A percentile compares a stretch with the other conserved stretches of the same genome.
Conservation (phyloP, 305 asterid species). For the Euphrasia arctica region DNA sequence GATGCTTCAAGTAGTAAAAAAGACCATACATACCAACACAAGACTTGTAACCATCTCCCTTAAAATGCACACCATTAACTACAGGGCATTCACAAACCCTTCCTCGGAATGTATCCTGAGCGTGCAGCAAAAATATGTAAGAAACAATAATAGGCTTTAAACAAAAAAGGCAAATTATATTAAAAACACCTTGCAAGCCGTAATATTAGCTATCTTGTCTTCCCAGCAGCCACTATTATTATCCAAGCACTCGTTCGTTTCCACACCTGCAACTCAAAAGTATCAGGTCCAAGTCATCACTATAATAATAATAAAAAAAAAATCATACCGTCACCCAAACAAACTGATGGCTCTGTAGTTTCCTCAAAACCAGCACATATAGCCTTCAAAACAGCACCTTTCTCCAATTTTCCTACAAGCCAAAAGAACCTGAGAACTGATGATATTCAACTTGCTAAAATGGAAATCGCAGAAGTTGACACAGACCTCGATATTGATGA, state of each 20-base stretch:
- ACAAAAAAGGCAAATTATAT: neutral
- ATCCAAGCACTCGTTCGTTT: constrained; percentile 92
- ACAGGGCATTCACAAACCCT: constrained; percentile 87
- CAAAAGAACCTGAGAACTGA: neutral
- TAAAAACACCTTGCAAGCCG: constrained; percentile 89
- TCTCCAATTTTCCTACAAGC: constrained; percentile 82
- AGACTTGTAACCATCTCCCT: constrained; percentile 85
- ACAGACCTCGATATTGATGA: constrained; percentile 88
- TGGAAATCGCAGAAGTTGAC: constrained; percentile 14
- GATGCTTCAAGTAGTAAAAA: constrained; percentile 10
- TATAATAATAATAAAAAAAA: constrained; percentile 7
- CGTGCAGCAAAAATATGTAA: constrained; percentile 19
- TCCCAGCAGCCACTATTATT: constrained; percentile 98
- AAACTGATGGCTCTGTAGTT: constrained; percentile 94
- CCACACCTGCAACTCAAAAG: constrained; percentile 54
- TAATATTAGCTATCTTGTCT: constrained; percentile 67
- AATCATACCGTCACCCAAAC: constrained; percentile 72
- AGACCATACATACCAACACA: constrained; percentile 52
- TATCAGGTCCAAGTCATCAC: constrained; percentile 14
- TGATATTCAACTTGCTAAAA: constrained; percentile 9
- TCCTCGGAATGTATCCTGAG: constrained; percentile 90
- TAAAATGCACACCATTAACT: constrained; percentile 77
- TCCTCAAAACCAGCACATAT: constrained; percentile 97
- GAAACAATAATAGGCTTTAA: constrained; percentile 4
- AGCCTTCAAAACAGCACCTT: constrained; percentile 90